Evolutionary conservation across 108 stramenopile species (phyloP).

Genomic region (Cyclotella cryptica): DNA sequence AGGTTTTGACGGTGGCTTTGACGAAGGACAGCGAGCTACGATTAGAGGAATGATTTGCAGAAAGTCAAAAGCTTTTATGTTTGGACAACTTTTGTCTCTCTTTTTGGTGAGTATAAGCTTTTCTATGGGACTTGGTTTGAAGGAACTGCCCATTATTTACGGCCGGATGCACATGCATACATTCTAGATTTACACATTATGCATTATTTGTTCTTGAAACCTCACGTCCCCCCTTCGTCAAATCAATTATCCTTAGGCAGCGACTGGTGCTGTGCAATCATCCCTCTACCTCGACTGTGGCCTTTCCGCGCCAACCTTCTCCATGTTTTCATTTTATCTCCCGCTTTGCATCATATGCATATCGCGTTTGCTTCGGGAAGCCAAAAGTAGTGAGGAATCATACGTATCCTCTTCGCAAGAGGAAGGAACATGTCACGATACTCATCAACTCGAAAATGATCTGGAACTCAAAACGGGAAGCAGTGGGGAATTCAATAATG

Average conservation of each 20-base stretch:
- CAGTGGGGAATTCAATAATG: conserved; percentile 13
- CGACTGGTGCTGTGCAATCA: conserved; percentile 57
- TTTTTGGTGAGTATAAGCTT: conserved; percentile 27
- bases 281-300: conserved; percentile 69
- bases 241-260: conserved; percentile 11
- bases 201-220: neutral
- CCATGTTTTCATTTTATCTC: conserved; percentile 63
- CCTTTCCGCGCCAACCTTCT: conserved; percentile 69
- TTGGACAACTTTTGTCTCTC: conserved; percentile 44
- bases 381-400: conserved; percentile 1
- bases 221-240: neutral
- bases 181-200: neutral
- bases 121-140: neutral
- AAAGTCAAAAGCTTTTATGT: conserved; percentile 38
- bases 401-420: conserved; percentile 5
- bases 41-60: conserved; percentile 24
- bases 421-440: neutral
- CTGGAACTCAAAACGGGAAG: conserved; percentile 10
- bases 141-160: neutral
- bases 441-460: neutral
- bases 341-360: conserved; percentile 40
- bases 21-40: conserved; percentile 9
- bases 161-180: neutral
- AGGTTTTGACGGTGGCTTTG: conserved; percentile 1
- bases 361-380: conserved; percentile 21